Evolutionary conservation across 2,329 filamentous ascomycete species (phyloP), one percentile per base, ranked within the genome.

Genomic region (Hypoxylon sp.): DNA sequence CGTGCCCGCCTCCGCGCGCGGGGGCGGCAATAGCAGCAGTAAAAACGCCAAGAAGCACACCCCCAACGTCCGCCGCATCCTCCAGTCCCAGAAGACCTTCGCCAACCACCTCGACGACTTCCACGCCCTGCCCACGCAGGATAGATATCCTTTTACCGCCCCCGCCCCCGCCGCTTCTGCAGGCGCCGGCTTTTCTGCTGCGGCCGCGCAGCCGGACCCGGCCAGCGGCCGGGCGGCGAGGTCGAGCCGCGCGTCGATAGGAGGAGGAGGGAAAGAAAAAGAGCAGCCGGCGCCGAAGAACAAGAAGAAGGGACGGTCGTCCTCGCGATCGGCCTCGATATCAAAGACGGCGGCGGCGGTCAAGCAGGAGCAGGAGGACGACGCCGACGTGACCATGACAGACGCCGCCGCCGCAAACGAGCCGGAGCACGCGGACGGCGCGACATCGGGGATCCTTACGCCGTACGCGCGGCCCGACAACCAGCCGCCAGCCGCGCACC

Each of bases 31-130:
- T 2, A 35, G 31, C 73, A 27, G 33, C 29, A 59, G 51, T 4
- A n/a, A 20, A 2, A 35, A 26, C 73, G 31, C 75, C 49, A 72
- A 70, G 65, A 88, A 88, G 68, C 84, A 85, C 72, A 91, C 88
- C 5, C 81, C 85, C 29, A 87, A 85, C 64, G 88, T 92, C 21
- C 85, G 90, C 67, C 88, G 88, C 75, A 92, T 95, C 61, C 79
- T 95, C 53, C 86, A 88, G 64, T 91, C 88, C 21, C 89, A 92
- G 70, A 92, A 94, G 77, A 92, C 89, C 2, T 94, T 94, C 73
- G 85, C 86, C 61, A 92, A 95, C 75, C 88, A 94, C 72, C 81
- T 94, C 42, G 89, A 91, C 66, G 91, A 95, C 72, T 91, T 89
- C 72, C 82, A 90, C 66, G 90, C 90, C 7, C 77, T 86, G 66